Evolutionary conservation across 805 yeast genomes (phyloP).

Genomic region (Lachancea dasiensis): DNA sequence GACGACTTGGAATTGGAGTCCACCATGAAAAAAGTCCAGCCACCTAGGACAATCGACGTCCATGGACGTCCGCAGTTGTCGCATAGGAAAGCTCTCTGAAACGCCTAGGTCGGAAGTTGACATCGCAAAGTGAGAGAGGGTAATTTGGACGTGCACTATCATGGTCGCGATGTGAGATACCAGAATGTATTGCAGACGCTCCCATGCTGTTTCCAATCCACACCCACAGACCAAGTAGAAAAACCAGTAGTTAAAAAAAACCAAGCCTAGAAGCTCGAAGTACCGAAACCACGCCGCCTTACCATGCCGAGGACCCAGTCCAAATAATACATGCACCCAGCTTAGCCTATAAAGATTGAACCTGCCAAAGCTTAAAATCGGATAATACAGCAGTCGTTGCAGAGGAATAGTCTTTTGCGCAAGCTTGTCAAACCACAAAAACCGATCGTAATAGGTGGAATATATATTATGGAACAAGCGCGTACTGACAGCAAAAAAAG

Average conservation of each 20-base stretch:
- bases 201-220: slow-evolving; percentile 45
- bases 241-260: slow-evolving; percentile 75
- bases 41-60: slow-evolving; percentile 92
- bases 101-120: slow-evolving; percentile 82
- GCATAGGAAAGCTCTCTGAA: slow-evolving; percentile 68
- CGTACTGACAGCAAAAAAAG: slow-evolving; percentile 81
- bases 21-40: slow-evolving; percentile 89
- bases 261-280: slow-evolving; percentile 64
- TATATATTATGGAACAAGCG: slow-evolving; percentile 61
- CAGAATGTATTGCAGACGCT: slow-evolving; percentile 54
- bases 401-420: slow-evolving; percentile 55
- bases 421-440: slow-evolving; percentile 58
- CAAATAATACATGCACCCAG: slow-evolving; percentile 69
- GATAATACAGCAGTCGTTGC: slow-evolving; percentile 70
- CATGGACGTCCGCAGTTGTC: slow-evolving; percentile 88
- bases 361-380: slow-evolving; percentile 74
- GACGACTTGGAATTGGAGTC: slow-evolving; percentile 84
- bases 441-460: slow-evolving; percentile 73
- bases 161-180: slow-evolving; percentile 76
- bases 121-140: slow-evolving; percentile 89
- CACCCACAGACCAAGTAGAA: slow-evolving; percentile 56
- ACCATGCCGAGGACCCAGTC: slow-evolving; percentile 75
- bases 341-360: slow-evolving; percentile 79
- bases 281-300: slow-evolving; percentile 84
- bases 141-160: slow-evolving; percentile 92